Evolutionary conservation across 768 basidiomycete genomes (phyloP), one percentile per base, ranked within the genome.

Genomic region (Sporobolomyces pararoseus): DNA sequence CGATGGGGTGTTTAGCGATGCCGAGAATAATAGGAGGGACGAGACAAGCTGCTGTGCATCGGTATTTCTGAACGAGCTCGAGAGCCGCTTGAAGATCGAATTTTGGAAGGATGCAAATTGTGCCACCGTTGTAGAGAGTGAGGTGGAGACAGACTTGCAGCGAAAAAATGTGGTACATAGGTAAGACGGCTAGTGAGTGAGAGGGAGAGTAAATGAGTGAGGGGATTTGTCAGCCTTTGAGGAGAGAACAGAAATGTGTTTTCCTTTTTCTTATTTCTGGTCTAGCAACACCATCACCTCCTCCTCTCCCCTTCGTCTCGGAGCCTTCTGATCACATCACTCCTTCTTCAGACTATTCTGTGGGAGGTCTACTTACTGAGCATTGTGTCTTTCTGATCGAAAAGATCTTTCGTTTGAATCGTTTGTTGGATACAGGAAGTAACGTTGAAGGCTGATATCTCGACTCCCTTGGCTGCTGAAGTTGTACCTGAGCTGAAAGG

Each of bases 1-100:
- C 83, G 16, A 80, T 62, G 16, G 86, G 84, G 73, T 89, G 87
- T 68, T 87, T 85, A 3, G 86, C 81, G 49, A 96, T 82, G 1
- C 86, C 83, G 19, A 95, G 86, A 17, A 92, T 80, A n/a, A 96
- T 86, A 0, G 93, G 91, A 1, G 92, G 92, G 1, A 90, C 90
- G 55, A 90, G 81, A 0, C 88, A 79, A 0, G 84, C 68, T 19
- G 59, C 67, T 0, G 87, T 87, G 32, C 86, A 83, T 59, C 81
- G 84, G 81, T 89, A 89, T 59, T 81, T 83, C 71, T 87, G 82
- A 54, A 95, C 84, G 57, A 84, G 81, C 16, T 82, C 80, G 70
- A 89, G 88, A 75, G 89, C 90, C 60, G 81, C 78, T 1, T 81
- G 81, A 0, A 89, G 87, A 71, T 92, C 88, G 77, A 93, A 94